Evolutionary conservation across 1,139 yeast genomes (phyloP), one percentile per base, ranked within the genome.

Genomic region (Debaryomyces psychrophilus): DNA sequence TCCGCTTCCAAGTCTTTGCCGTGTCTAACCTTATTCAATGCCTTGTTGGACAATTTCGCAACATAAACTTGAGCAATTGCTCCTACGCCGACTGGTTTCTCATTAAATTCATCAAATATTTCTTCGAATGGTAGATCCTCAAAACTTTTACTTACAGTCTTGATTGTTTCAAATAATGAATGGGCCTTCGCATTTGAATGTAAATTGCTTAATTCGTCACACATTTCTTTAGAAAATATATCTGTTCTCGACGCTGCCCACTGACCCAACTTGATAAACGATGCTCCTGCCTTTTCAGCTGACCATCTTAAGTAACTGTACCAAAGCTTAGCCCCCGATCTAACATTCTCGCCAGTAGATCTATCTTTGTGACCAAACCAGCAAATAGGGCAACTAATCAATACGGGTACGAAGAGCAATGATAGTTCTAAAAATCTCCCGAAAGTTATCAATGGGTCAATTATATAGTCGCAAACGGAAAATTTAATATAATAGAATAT

Each of bases 201-300:
- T 46, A 93, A 70, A 31, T 80, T 70, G 2, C 90, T 81, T 58
- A 93, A 69, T 59, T 88, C 93, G 20, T 80, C 80, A 64, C 99
- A 93, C 66, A 93, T 68, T 41, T 80, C 89, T 44, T 71, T 73
- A 2, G 97, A 87, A 67, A 93, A 92, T 35, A 93, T 87, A 65
- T 93, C 99, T 0, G 96, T 88, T 67, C 99, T 79, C n/a, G 97
- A 87, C 2, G 98, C 98, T 0, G 99, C 99, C 99, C 99, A 93
- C 71, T 95, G 99, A 3, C 98, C 99, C 52, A 93, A 76, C 65
- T 93, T 93, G 51, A 93, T 89, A 65, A 93, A 93, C 5, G 96
- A 86, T 2, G 99, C 96, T 1, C 99, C 99, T 0, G 97, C 97
- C 25, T 74, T 53, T 62, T 93, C 97, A 51, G 95, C 82, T 1